Conservation (phyloP, 805 yeast species). For the Candida jianshihensis region DNA sequence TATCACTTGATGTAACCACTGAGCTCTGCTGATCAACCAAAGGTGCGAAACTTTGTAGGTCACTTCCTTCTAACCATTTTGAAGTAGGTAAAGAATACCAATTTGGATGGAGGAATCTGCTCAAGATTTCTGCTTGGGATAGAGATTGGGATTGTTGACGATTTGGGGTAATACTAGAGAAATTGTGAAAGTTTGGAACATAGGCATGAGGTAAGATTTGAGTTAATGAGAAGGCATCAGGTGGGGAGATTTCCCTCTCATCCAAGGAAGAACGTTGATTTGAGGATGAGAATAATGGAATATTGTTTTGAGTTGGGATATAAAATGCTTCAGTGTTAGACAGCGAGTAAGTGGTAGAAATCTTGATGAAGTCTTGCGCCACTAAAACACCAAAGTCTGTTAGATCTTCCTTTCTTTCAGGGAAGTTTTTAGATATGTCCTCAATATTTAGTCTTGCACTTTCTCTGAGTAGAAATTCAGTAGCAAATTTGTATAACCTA, state of each 20-base stretch:
- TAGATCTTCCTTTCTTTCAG: slow-evolving; percentile 10
- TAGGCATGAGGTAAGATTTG: slow-evolving; percentile 53
- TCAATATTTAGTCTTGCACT: slow-evolving; percentile 36
- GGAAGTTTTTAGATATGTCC: slow-evolving; percentile 10
- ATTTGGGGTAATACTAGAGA: slow-evolving; percentile 8
- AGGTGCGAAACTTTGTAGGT: slow-evolving; percentile 58
- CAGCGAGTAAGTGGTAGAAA: slow-evolving; percentile 43
- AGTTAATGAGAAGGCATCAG: slow-evolving; percentile 60
- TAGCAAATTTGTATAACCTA: slow-evolving; percentile 52
- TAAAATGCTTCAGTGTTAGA: slow-evolving; percentile 62
- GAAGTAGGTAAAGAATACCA: slow-evolving; percentile 61
- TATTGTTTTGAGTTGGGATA: slow-evolving; percentile 51
- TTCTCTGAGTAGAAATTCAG: slow-evolving; percentile 61
- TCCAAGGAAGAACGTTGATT: slow-evolving; percentile 68
- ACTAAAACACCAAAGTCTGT: slow-evolving; percentile 31
- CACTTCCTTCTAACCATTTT: slow-evolving; percentile 52
- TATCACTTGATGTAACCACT: slow-evolving; percentile 43
- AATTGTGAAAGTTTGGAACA: slow-evolving; percentile 24
- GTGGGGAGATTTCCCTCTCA: slow-evolving; percentile 59
- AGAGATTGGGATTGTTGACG: slow-evolving; percentile 33
- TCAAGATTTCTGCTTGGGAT: slow-evolving; percentile 46
- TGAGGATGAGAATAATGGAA: slow-evolving; percentile 75
- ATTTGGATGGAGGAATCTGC: slow-evolving; percentile 50
- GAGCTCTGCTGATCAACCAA: slow-evolving; percentile 51
- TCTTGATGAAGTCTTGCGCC: slow-evolving; percentile 52